These are phyloP conservation scores for Verticillium zaregamsianum DNA, from an alignment of 2,329 filamentous ascomycete species.

Conservation along the genomic window DNA sequence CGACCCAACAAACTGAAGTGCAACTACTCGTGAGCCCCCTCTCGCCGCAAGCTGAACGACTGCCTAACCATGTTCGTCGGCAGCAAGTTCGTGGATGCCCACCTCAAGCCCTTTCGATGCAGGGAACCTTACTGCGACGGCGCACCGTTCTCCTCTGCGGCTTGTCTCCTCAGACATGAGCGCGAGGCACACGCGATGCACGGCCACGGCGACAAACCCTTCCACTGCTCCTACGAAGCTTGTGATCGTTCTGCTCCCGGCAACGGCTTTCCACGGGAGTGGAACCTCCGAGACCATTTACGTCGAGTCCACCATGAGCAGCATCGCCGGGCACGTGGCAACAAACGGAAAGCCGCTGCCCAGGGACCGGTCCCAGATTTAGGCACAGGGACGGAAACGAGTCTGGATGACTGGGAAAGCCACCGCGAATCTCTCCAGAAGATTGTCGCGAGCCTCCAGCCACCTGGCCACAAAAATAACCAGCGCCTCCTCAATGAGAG, in stretches of 20 bases:
- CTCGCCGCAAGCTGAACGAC: not conserved
- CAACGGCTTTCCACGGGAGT: conserved; percentile 89
- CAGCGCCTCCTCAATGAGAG: too few relatives aligned
- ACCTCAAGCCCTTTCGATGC: conserved; percentile 94
- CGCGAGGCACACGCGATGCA: conserved; percentile 94
- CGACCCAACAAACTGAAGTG: conserved; percentile 94
- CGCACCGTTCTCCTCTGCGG: conserved; percentile 89
- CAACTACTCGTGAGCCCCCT: conserved; percentile 83
- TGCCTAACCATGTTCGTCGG: not conserved
- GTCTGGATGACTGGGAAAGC: too few relatives aligned
- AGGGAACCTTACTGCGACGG: conserved; percentile 79
- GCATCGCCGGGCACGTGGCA: conserved; percentile 28
- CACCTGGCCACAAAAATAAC: too few relatives aligned
- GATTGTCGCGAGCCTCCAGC: too few relatives aligned
- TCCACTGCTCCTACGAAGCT: conserved; percentile 80
- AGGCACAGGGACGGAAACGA: too few relatives aligned
- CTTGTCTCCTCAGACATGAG: conserved; percentile 90
- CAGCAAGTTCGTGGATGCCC: conserved; percentile 96
- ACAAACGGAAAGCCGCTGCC: too few relatives aligned
- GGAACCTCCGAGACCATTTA: conserved; percentile 98
- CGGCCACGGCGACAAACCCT: conserved; percentile 88
- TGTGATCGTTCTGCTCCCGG: conserved; percentile 79
- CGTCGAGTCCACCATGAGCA: conserved; percentile 79
- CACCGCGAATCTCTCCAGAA: too few relatives aligned
- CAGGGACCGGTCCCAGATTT: too few relatives aligned